phyloP scores from a whole-genome alignment of 148 eudicot species.

The Rhododendron griersonianum region DNA sequence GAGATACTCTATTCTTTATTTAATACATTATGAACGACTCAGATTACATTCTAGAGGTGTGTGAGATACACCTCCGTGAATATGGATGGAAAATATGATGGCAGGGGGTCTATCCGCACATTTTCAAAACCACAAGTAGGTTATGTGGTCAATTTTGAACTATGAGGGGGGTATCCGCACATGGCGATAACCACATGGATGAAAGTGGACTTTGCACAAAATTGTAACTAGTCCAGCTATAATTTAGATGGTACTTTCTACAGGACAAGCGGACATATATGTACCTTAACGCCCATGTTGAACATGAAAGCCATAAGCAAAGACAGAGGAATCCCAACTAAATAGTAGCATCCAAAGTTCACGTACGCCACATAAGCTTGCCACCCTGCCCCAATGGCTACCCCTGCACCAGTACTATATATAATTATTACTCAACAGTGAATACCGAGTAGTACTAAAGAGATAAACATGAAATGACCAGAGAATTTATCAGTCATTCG shows the following conservation, averaged over 20 bases:
- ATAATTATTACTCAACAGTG: background rate
- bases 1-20: too few relatives aligned
- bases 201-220: too few relatives aligned
- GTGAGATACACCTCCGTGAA: too few relatives aligned
- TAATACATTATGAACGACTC: too few relatives aligned
- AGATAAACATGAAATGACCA: background rate
- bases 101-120: too few relatives aligned
- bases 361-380: constrained; percentile 51
- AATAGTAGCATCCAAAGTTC: constrained; percentile 49
- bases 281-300: constrained; percentile 35
- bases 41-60: too few relatives aligned
- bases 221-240: background rate
- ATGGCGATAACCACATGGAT: too few relatives aligned
- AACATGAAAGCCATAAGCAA: constrained; percentile 27
- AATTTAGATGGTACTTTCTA: background rate
- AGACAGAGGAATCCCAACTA: constrained; percentile 48
- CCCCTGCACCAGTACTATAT: constrained; percentile 28
- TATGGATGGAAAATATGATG: too few relatives aligned
- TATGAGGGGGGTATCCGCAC: too few relatives aligned
- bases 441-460: background rate
- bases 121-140: too few relatives aligned
- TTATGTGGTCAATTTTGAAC: too few relatives aligned
- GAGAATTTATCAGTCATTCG: background rate
- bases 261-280: background rate
- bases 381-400: constrained; percentile 72